Conservation (phyloP, 495 filamentous ascomycete species). For the Penicillium nucicola region DNA sequence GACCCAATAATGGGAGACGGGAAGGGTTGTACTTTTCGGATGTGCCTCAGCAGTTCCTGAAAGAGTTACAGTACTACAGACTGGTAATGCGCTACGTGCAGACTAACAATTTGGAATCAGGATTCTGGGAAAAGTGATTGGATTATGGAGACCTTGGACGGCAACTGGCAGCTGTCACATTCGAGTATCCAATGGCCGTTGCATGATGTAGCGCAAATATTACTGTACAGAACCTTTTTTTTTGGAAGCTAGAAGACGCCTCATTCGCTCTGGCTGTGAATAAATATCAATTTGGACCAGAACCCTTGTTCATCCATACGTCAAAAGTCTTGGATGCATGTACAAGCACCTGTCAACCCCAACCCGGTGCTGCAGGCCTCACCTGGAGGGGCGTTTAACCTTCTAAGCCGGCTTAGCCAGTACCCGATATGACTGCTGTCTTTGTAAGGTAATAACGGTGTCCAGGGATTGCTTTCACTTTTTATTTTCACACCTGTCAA, state of each 20-base stretch:
- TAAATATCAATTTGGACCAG: conserved; percentile 8
- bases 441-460: not conserved
- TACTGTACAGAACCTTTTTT: conserved; percentile 16
- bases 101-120: not conserved
- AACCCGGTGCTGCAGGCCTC: too few relatives aligned
- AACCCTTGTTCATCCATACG: conserved; percentile 4
- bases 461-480: not conserved
- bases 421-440: not conserved
- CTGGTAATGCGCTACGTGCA: too few relatives aligned
- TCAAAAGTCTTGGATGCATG: conserved; percentile 8
- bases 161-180: conserved; percentile 4
- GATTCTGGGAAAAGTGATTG: too few relatives aligned
- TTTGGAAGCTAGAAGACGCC: not conserved
- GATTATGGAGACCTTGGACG: not conserved
- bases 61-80: too few relatives aligned
- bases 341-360: not conserved
- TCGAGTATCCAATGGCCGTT: not conserved
- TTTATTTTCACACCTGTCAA: not conserved
- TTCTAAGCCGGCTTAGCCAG: not conserved
- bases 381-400: not conserved
- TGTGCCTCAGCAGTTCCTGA: too few relatives aligned
- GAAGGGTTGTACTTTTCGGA: too few relatives aligned
- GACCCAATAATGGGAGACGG: too few relatives aligned
- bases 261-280: not conserved
- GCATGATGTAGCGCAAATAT: conserved; percentile 13